Conservation (phyloP, 208 protist genomes). For the Leishmania turanica region DNA sequence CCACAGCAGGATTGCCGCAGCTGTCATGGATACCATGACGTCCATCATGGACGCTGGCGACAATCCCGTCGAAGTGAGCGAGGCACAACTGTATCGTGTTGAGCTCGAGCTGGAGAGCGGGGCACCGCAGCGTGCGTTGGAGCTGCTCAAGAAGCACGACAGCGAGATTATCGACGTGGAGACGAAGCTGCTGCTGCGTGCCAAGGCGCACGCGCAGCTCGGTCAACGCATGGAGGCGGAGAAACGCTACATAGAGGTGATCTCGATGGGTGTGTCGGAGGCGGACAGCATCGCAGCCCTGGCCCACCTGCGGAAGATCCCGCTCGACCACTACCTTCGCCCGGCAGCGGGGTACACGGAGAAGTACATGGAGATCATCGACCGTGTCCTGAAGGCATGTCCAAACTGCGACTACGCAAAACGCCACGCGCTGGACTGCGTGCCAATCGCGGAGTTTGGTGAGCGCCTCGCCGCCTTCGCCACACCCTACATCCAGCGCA, state of each 20-base stretch:
- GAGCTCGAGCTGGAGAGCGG: slow-evolving; percentile 77
- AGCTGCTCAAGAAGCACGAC: slow-evolving; percentile 83
- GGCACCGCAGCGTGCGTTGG: slow-evolving; percentile 56
- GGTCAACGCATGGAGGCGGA: slow-evolving; percentile 79
- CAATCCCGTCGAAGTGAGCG: slow-evolving; percentile 69
- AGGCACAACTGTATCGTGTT: slow-evolving; percentile 72
- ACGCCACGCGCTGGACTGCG: slow-evolving; percentile 78
- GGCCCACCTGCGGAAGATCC: slow-evolving; percentile 77
- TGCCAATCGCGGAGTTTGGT: slow-evolving; percentile 73
- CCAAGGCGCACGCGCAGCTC: slow-evolving; percentile 68
- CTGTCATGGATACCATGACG: slow-evolving; percentile 80
- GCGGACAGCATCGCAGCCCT: slow-evolving; percentile 83
- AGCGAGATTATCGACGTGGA: slow-evolving; percentile 62
- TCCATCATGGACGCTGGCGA: slow-evolving; percentile 81
- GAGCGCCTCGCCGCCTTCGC: slow-evolving; percentile 54
- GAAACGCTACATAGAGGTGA: slow-evolving; percentile 79
- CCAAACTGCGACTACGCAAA: slow-evolving; percentile 66
- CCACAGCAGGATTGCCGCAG: slow-evolving; percentile 66
- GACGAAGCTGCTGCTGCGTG: slow-evolving; percentile 65
- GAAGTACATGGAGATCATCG: slow-evolving; percentile 74
- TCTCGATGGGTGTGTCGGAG: slow-evolving; percentile 63
- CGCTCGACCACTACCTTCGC: slow-evolving; percentile 57
- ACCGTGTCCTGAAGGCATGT: slow-evolving; percentile 49
- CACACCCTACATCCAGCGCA: slow-evolving; percentile 77
- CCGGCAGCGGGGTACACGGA: slow-evolving; percentile 50